These are phyloP conservation scores for Talaromyces proteolyticus DNA, from an alignment of 495 filamentous ascomycete genomes.

Conservation along the genomic window DNA sequence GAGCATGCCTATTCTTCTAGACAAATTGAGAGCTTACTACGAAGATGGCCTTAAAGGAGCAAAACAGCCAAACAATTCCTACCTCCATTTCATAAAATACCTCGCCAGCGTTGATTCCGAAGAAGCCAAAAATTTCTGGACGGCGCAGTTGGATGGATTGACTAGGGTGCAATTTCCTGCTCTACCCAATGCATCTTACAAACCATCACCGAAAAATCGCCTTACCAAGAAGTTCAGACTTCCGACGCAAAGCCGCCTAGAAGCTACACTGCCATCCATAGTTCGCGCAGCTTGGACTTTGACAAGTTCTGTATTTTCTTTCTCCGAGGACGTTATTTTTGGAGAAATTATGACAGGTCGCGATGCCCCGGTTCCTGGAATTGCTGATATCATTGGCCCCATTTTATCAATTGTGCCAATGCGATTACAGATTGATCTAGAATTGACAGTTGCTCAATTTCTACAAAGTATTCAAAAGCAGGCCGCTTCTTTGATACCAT, in stretches of 20 bases:
- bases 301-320: constrained; percentile 34
- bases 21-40: constrained; percentile 29
- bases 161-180: constrained; percentile 37
- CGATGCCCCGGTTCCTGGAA: constrained; percentile 26
- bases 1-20: constrained; percentile 31
- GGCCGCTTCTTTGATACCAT: constrained; percentile 38
- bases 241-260: constrained; percentile 14
- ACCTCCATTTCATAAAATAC: constrained; percentile 21
- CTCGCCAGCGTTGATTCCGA: constrained; percentile 10
- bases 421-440: constrained; percentile 25
- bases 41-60: neutral
- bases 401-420: constrained; percentile 54
- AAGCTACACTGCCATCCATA: constrained; percentile 39
- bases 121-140: constrained; percentile 22
- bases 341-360: constrained; percentile 41
- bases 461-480: constrained; percentile 37
- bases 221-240: constrained; percentile 32
- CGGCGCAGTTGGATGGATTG: constrained; percentile 30
- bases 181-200: constrained; percentile 39
- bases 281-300: constrained; percentile 52
- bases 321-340: constrained; percentile 39
- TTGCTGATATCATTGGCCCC: constrained; percentile 29
- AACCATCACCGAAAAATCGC: constrained; percentile 36
- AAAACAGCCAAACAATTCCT: constrained; percentile 4
- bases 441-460: constrained; percentile 10